Conservation (phyloP, 768 basidiomycete genomes). For the Lactifluus volemus region DNA sequence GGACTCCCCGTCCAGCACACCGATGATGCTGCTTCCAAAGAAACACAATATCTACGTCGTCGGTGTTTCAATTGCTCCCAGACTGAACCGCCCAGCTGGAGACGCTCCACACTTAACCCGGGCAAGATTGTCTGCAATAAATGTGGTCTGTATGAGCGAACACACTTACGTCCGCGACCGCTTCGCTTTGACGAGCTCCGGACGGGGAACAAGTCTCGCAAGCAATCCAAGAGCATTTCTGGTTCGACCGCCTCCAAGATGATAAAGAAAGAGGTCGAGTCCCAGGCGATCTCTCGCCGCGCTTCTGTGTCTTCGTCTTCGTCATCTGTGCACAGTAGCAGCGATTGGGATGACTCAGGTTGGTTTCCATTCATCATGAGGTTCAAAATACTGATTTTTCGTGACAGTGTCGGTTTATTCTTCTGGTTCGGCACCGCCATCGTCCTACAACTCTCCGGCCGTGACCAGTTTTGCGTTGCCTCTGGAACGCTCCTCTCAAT, state of each 20-base stretch:
- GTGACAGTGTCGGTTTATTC: conserved; percentile 33
- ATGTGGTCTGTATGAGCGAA: conserved; percentile 86
- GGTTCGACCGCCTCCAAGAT: conserved; percentile 26
- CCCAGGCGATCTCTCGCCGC: conserved; percentile 38
- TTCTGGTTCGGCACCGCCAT: conserved; percentile 49
- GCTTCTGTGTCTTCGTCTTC: conserved; percentile 56
- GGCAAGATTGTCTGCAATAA: conserved; percentile 95
- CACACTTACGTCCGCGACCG: conserved; percentile 74
- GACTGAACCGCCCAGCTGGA: conserved; percentile 85
- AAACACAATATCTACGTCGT: conserved; percentile 83
- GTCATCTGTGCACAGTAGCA: conserved; percentile 48
- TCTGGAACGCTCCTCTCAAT: conserved; percentile 34
- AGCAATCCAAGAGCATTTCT: conserved; percentile 35
- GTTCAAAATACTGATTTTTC: conserved; percentile 10
- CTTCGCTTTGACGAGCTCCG: conserved; percentile 83
- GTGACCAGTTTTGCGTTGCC: conserved; percentile 52
- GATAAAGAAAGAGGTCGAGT: conserved; percentile 54
- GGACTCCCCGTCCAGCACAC: conserved; percentile 77
- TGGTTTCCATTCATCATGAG: conserved; percentile 22
- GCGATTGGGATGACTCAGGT: conserved; percentile 82
- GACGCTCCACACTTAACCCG: conserved; percentile 78
- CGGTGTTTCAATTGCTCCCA: conserved; percentile 90
- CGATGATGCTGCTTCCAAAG: conserved; percentile 84
- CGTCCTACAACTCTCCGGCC: conserved; percentile 61
- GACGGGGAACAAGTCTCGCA: conserved; percentile 77